Base-by-base conservation (phyloP, 2,329 filamentous ascomycete genomes). In the Diaporthe citrichinensis region DNA sequence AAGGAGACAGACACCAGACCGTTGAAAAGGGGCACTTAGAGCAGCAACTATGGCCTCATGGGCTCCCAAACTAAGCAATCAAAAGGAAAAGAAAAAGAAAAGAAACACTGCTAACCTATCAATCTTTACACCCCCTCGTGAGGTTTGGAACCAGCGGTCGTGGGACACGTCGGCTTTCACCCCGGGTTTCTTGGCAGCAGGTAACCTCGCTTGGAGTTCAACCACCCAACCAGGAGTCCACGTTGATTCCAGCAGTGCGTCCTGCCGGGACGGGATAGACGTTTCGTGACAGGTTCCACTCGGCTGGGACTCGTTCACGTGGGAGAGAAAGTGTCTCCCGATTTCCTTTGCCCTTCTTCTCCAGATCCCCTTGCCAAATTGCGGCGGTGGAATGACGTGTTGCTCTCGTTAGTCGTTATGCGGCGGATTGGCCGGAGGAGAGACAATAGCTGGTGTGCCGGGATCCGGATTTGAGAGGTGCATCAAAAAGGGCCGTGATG, bases 201-300 rank as follows among this genome's bases (percentile, higher is more conserved):
- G 23, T 68, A 39, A 68, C 25, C 36, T 74, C 58, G 49, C 39
- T 17, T 58, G 51, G 31, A 65, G 20, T n/a, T 36, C 25, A 65
- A 59, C 25, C 39, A 44, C 44, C 49, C 68, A 72, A 59, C 55
- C 39, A 59, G 53, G 25, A 28, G 12, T 23, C 20, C 12, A 17
- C 2, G 14, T 44, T 23, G 53, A 23, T 55, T 67, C 28, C 58
- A 49, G 28, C 36, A 44, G n/a, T 51, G 39, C 61, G 72, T 67
- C 28, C 41, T 31, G 15, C 20, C 49, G 28, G 49, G 4, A n/a
- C n/a, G 25, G 8, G 4, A 67, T 3, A 41, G 41, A 4, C 20
- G 58, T 41, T 58, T 61, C 62, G 53, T 68, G 62, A 69, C 55
- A 74, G 62, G 72, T 67, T 51, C 62, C 72, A 57, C 53, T 17